Evolutionary conservation across 2,329 filamentous ascomycete genomes (phyloP).

Genomic region (Lecanosticta acicola): DNA sequence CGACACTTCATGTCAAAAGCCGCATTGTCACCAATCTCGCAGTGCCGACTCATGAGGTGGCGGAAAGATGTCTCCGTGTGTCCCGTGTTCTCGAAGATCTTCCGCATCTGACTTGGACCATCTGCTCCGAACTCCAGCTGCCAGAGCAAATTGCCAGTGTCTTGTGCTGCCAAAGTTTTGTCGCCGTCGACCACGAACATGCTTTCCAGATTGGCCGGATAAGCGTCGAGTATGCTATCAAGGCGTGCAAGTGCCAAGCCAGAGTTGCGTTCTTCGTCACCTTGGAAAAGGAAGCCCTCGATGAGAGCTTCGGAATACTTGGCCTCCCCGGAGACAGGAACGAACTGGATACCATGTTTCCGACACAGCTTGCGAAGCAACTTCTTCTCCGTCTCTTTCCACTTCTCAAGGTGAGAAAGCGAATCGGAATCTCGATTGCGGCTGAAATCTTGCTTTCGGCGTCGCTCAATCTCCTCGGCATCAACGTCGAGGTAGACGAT

Average conservation of each 20-base stretch:
- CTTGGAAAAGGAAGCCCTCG: no score
- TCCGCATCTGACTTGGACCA: conserved; percentile 54
- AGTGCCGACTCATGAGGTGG: no score
- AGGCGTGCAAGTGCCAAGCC: no score
- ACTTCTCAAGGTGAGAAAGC: conserved; percentile 39
- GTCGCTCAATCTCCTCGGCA: conserved; percentile 31
- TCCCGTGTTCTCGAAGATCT: conserved; percentile 45
- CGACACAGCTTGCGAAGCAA: conserved; percentile 43
- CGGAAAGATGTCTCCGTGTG: conserved; percentile 54
- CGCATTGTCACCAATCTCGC: conserved; percentile 28
- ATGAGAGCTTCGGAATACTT: no score
- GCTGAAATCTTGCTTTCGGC: conserved; percentile 11
- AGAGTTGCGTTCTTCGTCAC: no score
- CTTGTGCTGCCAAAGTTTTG: conserved; percentile 48
- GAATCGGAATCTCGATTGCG: not conserved
- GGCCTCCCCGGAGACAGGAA: conserved; percentile 19
- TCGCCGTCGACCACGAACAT: conserved; percentile 55
- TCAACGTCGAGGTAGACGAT: conserved; percentile 52
- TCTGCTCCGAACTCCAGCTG: conserved; percentile 17
- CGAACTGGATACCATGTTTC: conserved; percentile 46
- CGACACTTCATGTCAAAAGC: conserved; percentile 45
- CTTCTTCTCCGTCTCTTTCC: conserved; percentile 45
- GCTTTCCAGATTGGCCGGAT: no score
- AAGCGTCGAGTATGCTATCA: no score
- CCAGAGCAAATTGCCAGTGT: conserved; percentile 52